Conservation (phyloP, 1,284 basidiomycete species). For the Rugiboletus extremiorientalis region DNA sequence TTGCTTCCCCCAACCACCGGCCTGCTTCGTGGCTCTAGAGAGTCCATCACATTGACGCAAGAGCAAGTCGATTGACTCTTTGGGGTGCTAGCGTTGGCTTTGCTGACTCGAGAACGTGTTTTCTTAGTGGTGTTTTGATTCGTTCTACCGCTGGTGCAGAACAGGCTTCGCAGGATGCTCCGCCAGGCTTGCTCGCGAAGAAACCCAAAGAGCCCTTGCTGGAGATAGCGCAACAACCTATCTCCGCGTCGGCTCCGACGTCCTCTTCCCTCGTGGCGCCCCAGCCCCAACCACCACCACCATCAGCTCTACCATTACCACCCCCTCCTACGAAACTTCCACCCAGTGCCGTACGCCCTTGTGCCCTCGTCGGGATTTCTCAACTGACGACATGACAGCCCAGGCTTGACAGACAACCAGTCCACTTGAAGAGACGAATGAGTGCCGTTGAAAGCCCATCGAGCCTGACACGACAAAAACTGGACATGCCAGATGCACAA, state of each 20-base stretch:
- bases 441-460: neutral
- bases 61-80: conserved; percentile 17
- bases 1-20: too few species aligned
- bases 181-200: neutral
- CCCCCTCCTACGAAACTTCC: neutral
- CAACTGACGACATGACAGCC: conserved; percentile 10
- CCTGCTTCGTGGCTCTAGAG: too few species aligned
- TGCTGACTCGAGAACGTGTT: conserved; percentile 10
- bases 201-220: neutral
- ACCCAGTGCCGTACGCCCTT: conserved; percentile 13
- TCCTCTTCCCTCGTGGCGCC: neutral
- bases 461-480: conserved; percentile 13
- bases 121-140: conserved; percentile 14
- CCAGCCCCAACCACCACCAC: neutral
- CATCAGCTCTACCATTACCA: neutral
- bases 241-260: neutral
- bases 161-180: conserved; percentile 1
- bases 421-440: conserved; percentile 16
- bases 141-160: conserved; percentile 6
- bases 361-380: neutral
- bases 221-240: neutral
- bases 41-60: conserved; percentile 26
- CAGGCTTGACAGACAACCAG: conserved; percentile 11
- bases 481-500: conserved; percentile 4
- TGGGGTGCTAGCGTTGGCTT: neutral